Evolutionary conservation across 306 rosid genomes (phyloP).

Genomic region (Rosa multiflora): DNA sequence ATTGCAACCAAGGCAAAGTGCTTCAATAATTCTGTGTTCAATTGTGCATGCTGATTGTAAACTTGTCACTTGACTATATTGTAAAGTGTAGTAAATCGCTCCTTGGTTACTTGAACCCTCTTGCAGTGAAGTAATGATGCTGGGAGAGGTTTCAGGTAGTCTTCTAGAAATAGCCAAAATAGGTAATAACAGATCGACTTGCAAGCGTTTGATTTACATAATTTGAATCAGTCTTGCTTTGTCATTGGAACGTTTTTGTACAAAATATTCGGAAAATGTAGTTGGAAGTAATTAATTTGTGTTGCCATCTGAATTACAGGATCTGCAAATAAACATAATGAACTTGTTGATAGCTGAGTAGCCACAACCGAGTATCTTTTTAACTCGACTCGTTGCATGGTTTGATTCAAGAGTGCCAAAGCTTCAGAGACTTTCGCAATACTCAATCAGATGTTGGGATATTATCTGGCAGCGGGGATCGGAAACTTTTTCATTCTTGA

Average conservation of each 20-base stretch:
- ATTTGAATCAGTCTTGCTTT: conserved; percentile 13
- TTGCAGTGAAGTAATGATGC: conserved; percentile 14
- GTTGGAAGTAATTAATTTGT: not conserved
- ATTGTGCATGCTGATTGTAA: conserved; percentile 73
- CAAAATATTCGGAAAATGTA: not conserved
- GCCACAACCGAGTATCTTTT: not conserved
- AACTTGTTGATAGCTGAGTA: not conserved
- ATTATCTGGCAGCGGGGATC: not conserved
- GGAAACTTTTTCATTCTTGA: not conserved
- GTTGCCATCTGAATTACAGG: not conserved
- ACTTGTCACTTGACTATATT: conserved; percentile 27
- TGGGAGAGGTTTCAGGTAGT: conserved; percentile 19
- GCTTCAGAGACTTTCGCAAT: not conserved
- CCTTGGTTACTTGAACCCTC: conserved; percentile 30
- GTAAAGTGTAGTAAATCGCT: conserved; percentile 28
- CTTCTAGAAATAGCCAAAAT: conserved; percentile 19
- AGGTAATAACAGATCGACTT: conserved; percentile 10
- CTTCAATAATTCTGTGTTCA: conserved; percentile 68
- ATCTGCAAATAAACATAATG: not conserved
- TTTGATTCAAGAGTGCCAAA: not conserved
- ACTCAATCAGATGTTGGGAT: not conserved
- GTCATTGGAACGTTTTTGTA: not conserved
- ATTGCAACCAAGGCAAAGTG: conserved; percentile 68
- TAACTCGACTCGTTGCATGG: not conserved
- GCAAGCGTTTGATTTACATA: not conserved